These are phyloP conservation scores for Aspergillus jensenii DNA, from an alignment of 2,329 filamentous ascomycete genomes.

Conservation along the genomic window DNA sequence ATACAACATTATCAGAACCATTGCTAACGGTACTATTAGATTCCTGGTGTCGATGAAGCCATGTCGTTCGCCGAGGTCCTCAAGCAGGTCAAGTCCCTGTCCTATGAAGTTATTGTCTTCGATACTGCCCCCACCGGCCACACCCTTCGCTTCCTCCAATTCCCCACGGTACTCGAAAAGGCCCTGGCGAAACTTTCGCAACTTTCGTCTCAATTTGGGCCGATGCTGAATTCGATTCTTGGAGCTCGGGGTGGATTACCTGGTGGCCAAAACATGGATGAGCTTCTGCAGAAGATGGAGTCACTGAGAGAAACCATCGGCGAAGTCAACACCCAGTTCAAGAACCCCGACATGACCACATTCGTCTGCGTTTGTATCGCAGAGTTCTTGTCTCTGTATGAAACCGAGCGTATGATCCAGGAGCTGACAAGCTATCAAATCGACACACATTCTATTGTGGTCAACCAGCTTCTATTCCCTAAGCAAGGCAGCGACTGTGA, in stretches of 20 bases:
- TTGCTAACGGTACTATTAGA: conserved; percentile 55
- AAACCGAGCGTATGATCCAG: conserved; percentile 99
- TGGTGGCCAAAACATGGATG: conserved; percentile 87
- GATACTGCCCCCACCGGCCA: conserved; percentile 97
- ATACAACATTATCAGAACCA: not conserved
- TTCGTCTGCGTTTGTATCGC: conserved; percentile 99
- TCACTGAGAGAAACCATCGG: conserved; percentile 86
- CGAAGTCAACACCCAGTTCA: conserved; percentile 98
- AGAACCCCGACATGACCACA: conserved; percentile 90
- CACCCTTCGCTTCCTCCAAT: conserved; percentile 97
- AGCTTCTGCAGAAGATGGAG: conserved; percentile 94
- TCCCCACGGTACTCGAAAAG: conserved; percentile 97
- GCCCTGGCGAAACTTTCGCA: conserved; percentile 96
- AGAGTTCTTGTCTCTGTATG: conserved; percentile 93
- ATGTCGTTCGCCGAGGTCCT: conserved; percentile 99
- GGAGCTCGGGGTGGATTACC: conserved; percentile 75
- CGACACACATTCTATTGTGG: conserved; percentile 95
- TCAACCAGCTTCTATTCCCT: conserved; percentile 96
- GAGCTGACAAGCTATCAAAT: conserved; percentile 91
- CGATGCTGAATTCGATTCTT: conserved; percentile 90
- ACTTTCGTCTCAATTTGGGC: conserved; percentile 90
- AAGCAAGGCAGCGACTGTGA: conserved; percentile 82
- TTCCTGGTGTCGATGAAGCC: conserved; percentile 96
- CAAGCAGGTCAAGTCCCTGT: conserved; percentile 98
- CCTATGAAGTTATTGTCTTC: conserved; percentile 98